phyloP scores from a whole-genome alignment of 2,329 filamentous ascomycete species.

The Diaporthe capsici region DNA sequence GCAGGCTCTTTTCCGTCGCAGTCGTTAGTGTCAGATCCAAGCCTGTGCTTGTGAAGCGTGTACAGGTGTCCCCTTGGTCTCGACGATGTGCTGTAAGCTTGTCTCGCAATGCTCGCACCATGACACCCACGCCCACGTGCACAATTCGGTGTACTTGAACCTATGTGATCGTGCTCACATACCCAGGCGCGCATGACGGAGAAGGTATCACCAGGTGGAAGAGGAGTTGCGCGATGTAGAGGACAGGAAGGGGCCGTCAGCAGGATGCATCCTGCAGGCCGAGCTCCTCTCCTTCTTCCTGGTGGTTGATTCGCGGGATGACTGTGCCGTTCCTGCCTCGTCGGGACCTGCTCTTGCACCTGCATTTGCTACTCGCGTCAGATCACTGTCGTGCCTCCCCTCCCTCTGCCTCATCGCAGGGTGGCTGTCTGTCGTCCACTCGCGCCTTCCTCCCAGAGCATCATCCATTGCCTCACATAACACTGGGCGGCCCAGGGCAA shows the following conservation, averaged over 20 bases:
- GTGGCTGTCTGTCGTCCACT: slow-evolving; percentile 18
- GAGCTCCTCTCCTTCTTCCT: neutral
- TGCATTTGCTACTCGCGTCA: slow-evolving; percentile 8
- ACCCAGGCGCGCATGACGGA: neutral
- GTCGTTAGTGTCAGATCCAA: slow-evolving; percentile 10
- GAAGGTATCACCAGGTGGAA: neutral
- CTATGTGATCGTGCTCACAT: neutral
- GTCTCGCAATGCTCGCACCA: slow-evolving; percentile 10
- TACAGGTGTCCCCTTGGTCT: neutral
- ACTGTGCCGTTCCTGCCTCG: neutral
- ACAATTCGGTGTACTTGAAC: neutral
- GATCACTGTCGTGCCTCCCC: slow-evolving; percentile 24
- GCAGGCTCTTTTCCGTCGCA: neutral
- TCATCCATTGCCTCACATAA: slow-evolving; percentile 1
- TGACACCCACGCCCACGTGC: neutral
- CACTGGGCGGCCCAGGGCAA: neutral
- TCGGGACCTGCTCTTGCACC: slow-evolving; percentile 5
- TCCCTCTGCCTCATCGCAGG: slow-evolving; percentile 14
- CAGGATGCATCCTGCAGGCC: neutral
- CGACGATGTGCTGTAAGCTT: neutral
- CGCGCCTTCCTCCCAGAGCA: slow-evolving; percentile 14
- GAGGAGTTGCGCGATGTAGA: neutral
- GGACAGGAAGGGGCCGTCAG: neutral
- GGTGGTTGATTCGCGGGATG: neutral
- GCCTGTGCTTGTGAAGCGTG: slow-evolving; percentile 4